Base-by-base conservation (phyloP, 2,329 filamentous ascomycete genomes). In the Talaromyces sp. region DNA sequence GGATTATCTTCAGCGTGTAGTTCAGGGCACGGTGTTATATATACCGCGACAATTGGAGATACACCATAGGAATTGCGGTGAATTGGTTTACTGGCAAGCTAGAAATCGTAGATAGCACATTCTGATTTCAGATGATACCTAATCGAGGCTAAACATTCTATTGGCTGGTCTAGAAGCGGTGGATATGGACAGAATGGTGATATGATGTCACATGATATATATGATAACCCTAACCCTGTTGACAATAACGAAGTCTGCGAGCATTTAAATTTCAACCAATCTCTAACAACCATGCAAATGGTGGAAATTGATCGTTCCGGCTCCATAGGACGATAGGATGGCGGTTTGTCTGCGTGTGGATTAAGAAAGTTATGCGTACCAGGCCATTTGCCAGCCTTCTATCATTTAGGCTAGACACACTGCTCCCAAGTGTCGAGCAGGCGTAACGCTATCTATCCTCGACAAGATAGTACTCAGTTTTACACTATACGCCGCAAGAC, bases 121-220 rank as follows among this genome's bases (percentile, higher is more conserved):
- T 50, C 27, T 37, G n/a, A 54, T 35, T 52, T 33, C 50, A 35
- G 50, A 52, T 52, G 45, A 50, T 50, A 52, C 48, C 48, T 54
- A 37, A 56, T 56, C 33, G 52, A 54, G 19, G 6, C 33, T 39
- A 6, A 8, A 9, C n/a, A 37, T 24, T 4, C 33, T 8, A 56
- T 56, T 56, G 31, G 52, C 10, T 10, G 19, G 5, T 6, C 1
- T 7, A 2, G 4, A 56, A 10, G 52, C 52, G 52, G 52, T 37
- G 16, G 3, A 3, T 16, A 22, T 2, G 3, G 52, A 56, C 52
- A 56, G 31, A 54, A 37, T 24, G n/a, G 31, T 14, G 33, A 39
- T 56, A 56, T 56, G 52, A 56, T 56, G 52, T 56, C 52, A 56
- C 52, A 56, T 56, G 52, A 56, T 56, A 39, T 52, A 33, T 52